Evolutionary conservation across 2,329 filamentous ascomycete genomes (phyloP), one percentile per base, ranked within the genome.

Genomic region (Colletotrichum theobromicola): DNA sequence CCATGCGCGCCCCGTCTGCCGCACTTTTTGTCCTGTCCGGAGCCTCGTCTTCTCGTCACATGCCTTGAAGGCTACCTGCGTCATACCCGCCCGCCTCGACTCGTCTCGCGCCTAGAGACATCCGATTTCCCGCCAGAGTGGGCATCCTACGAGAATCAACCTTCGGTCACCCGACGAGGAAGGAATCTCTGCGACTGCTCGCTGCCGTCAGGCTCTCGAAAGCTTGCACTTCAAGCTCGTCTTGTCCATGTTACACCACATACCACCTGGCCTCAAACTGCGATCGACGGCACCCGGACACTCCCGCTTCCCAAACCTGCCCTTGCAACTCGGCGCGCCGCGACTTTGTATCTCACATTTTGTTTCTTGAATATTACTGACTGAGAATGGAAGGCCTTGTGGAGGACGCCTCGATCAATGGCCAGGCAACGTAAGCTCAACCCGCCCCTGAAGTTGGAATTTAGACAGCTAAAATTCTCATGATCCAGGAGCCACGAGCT

Each of bases 401-500:
- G 57, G 84, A 86, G 72, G 85, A 87, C 76, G 78, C 79, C 66
- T 87, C 83, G 83, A 83, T 86, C 77, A 84, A 83, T 72, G 82
- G 77, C 75, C 80, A 81, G 76, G 78, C 80, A 62, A 77, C 77
- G 81, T 82, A 76, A 75, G 80, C 78, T 50, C 24, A 42, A 53
- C 57, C 46, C 53, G 16, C 65, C 30, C 46, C 26, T 34, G 32
- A 62, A 50, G 32, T 71, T n/a, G 53, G 53, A 28, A 12, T 53
- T 28, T 28, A 24, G 28, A n/a, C 5, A 55, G 50, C 75, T 76
- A 72, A 76, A 21, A 12, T 57, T 28, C 24, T 46, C 35, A 7
- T 28, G 34, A n/a, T 58, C 13, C 77, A 91, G 89, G 81, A 89
- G 88, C 63, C 90, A 92, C 79, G 88, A 92, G 74, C 84, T 97